phyloP scores from a whole-genome alignment of 2,329 filamentous ascomycete genomes.

The Aspergillus candidus region DNA sequence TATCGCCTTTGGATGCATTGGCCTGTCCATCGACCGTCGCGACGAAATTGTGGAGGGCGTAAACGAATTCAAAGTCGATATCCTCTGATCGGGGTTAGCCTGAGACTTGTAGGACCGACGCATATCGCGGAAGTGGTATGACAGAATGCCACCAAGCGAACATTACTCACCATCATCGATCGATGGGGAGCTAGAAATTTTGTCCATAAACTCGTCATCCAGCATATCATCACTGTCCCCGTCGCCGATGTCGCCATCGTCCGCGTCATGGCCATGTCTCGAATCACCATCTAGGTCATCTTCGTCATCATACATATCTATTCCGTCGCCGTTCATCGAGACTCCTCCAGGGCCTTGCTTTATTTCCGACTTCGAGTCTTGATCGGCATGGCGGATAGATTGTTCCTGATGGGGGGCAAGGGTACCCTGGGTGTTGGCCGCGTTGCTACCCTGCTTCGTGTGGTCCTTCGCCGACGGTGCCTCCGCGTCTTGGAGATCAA shows the following conservation, averaged over 20 bases:
- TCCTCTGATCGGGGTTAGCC: constrained; percentile 95
- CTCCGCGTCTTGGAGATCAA: constrained; percentile 83
- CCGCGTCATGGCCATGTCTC: constrained; percentile 19
- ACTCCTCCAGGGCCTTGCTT: constrained; percentile 52
- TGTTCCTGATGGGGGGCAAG: constrained; percentile 79
- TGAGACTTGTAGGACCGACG: neutral
- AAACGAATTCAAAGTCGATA: constrained; percentile 99
- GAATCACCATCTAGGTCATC: constrained; percentile 22
- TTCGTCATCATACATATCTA: constrained; percentile 29
- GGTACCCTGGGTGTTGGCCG: constrained; percentile 43
- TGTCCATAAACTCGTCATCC: constrained; percentile 95
- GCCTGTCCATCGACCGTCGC: constrained; percentile 97
- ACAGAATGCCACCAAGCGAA: neutral
- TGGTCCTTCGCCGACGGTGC: constrained; percentile 82
- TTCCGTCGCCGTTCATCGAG: constrained; percentile 28
- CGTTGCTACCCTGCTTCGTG: constrained; percentile 49
- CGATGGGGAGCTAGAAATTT: constrained; percentile 96
- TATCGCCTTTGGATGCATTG: constrained; percentile 96
- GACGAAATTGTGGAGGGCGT: constrained; percentile 94
- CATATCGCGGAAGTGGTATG: neutral
- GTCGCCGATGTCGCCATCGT: constrained; percentile 53
- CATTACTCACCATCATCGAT: constrained; percentile 79
- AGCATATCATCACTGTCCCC: constrained; percentile 63
- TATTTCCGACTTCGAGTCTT: constrained; percentile 70
- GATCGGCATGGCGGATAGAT: constrained; percentile 70